These are phyloP conservation scores for Cucumis cinereus DNA, from an alignment of 306 rosid species.

Conservation along the genomic window DNA sequence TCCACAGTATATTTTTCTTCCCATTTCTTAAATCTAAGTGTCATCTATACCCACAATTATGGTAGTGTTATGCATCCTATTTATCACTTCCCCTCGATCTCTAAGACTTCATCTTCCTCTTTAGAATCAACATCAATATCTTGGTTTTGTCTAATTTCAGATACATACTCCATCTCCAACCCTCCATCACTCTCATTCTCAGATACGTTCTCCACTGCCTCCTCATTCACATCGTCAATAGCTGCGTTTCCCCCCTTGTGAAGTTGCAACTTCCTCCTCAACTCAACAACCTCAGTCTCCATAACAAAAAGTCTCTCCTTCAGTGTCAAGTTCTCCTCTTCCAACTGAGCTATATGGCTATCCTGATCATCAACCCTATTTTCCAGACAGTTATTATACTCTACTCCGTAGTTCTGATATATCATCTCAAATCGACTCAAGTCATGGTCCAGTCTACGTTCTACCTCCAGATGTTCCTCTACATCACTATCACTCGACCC, in stretches of 20 bases:
- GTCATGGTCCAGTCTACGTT: conserved; percentile 84
- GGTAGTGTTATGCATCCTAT: background rate
- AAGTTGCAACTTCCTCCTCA: conserved; percentile 61
- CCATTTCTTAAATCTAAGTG: background rate
- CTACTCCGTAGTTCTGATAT: conserved; percentile 66
- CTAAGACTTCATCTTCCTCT: background rate
- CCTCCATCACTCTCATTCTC: conserved; percentile 35
- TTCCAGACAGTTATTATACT: conserved; percentile 61
- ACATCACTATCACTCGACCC: conserved; percentile 88
- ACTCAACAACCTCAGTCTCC: conserved; percentile 74
- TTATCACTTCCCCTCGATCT: background rate
- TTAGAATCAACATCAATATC: conserved; percentile 4
- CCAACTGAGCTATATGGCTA: conserved; percentile 77
- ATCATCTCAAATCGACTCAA: conserved; percentile 92
- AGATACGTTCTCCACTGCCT: conserved; percentile 30
- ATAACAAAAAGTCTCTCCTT: conserved; percentile 77
- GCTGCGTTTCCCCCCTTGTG: conserved; percentile 29
- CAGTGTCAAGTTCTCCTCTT: conserved; percentile 85
- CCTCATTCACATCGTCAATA: conserved; percentile 23
- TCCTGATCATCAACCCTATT: conserved; percentile 95
- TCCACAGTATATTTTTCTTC: background rate
- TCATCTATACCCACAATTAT: background rate
- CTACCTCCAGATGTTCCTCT: conserved; percentile 88
- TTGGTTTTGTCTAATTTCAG: conserved; percentile 32
- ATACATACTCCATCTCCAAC: conserved; percentile 28